Conservation (phyloP, 768 basidiomycete genomes). For the Cantharellus anzutake region DNA sequence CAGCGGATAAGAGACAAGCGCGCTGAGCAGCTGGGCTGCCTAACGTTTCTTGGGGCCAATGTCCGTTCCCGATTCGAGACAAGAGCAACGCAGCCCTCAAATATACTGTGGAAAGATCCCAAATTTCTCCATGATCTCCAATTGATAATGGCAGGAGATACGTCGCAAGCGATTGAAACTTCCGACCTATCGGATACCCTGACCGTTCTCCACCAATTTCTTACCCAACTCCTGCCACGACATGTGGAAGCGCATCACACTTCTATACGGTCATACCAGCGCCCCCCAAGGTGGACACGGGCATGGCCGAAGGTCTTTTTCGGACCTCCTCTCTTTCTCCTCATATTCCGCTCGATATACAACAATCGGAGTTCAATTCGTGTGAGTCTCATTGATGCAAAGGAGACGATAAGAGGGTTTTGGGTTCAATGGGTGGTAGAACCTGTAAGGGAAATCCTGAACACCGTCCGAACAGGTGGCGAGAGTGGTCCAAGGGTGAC, state of each 20-base stretch:
- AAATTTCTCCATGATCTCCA: conserved; percentile 26
- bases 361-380: conserved; percentile 38
- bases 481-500: conserved; percentile 54
- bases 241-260: conserved; percentile 9
- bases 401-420: conserved; percentile 53
- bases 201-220: conserved; percentile 10
- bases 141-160: conserved; percentile 13
- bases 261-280: conserved; percentile 19
- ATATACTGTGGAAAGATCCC: conserved; percentile 1
- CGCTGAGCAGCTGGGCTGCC: conserved; percentile 44
- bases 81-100: conserved; percentile 15
- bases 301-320: conserved; percentile 72
- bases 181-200: too few relatives aligned
- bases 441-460: conserved; percentile 62
- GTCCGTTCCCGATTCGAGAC: background rate
- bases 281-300: conserved; percentile 48
- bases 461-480: conserved; percentile 67
- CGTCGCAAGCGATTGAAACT: too few relatives aligned
- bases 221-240: conserved; percentile 16
- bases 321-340: conserved; percentile 46
- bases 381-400: conserved; percentile 36
- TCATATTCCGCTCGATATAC: conserved; percentile 32
- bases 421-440: conserved; percentile 70
- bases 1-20: conserved; percentile 46
- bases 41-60: conserved; percentile 19